Conservation (phyloP, 148 eudicot genomes). For the Fagopyrum esculentum region DNA sequence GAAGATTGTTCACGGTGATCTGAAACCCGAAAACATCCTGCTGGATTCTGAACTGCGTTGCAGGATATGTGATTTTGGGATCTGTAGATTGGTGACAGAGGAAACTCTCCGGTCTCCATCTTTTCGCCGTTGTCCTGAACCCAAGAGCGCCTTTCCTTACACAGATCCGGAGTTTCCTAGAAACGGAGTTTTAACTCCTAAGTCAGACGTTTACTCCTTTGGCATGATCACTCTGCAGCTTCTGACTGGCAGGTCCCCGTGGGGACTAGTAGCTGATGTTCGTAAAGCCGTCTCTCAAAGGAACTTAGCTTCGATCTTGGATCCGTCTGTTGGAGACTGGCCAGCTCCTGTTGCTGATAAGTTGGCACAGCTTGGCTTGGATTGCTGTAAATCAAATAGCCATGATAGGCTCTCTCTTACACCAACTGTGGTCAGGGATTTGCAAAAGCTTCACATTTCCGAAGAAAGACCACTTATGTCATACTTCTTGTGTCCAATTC, state of each 20-base stretch:
- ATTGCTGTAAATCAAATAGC: conserved; percentile 55
- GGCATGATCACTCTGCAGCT: conserved; percentile 65
- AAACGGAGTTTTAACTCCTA: conserved; percentile 51
- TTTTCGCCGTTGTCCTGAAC: conserved; percentile 36
- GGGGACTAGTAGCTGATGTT: conserved; percentile 42
- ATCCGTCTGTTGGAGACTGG: conserved; percentile 76
- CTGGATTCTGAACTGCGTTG: conserved; percentile 54
- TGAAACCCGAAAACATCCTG: conserved; percentile 60
- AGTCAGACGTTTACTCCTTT: conserved; percentile 68
- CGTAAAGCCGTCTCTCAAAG: conserved; percentile 51
- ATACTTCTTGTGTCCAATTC: conserved; percentile 70
- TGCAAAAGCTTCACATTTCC: conserved; percentile 51
- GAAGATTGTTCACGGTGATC: conserved; percentile 59
- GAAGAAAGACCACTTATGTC: conserved; percentile 62
- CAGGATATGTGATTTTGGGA: conserved; percentile 60
- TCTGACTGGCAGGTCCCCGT: conserved; percentile 52
- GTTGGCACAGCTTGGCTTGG: conserved; percentile 57
- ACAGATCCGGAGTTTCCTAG: conserved; percentile 64
- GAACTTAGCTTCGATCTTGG: conserved; percentile 49
- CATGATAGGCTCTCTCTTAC: conserved; percentile 62
- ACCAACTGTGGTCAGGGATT: conserved; percentile 51
- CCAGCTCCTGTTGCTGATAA: conserved; percentile 43
- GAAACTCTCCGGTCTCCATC: conserved; percentile 47
- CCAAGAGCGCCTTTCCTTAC: conserved; percentile 55
- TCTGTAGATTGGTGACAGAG: conserved; percentile 39